Percentiles rank a stretch among this genome's conserved stretches.
Evolutionary conservation across 495 filamentous ascomycete species (phyloP).

Genomic region (Tetracladium marchalianum): DNA sequence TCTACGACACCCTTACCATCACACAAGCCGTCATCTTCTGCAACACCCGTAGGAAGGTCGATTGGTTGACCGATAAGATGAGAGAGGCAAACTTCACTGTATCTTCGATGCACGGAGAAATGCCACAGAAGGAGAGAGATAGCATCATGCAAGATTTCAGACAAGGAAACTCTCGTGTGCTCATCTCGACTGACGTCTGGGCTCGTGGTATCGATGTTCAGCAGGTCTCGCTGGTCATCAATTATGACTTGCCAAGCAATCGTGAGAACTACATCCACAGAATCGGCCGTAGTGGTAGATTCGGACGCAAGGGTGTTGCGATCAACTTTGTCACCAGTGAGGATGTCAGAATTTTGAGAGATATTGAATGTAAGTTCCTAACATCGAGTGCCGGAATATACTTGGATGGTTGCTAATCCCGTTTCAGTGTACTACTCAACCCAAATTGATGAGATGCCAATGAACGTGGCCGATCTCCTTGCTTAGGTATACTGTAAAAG

Average conservation of each 20-base stretch:
- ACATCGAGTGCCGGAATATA: neutral
- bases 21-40: conserved; percentile 99
- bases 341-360: conserved; percentile 92
- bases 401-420: conserved; percentile 26
- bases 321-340: conserved; percentile 99
- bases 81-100: conserved; percentile 97
- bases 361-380: conserved; percentile 69
- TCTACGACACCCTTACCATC: conserved; percentile 98
- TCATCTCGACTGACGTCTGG: conserved; percentile 98
- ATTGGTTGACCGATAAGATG: conserved; percentile 99
- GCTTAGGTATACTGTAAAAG: conserved; percentile 1
- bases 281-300: conserved; percentile 91
- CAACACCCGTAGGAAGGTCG: conserved; percentile 98
- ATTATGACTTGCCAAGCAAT: conserved; percentile 96
- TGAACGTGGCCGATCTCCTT: conserved; percentile 75
- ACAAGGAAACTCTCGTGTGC: conserved; percentile 86
- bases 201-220: conserved; percentile 98
- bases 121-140: conserved; percentile 96
- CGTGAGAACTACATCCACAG: conserved; percentile 99
- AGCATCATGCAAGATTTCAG: conserved; percentile 99
- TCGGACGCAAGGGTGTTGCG: conserved; percentile 96
- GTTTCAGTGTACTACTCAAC: conserved; percentile 79
- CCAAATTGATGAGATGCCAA: conserved; percentile 99
- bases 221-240: conserved; percentile 98
- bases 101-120: conserved; percentile 97